These are phyloP conservation scores for Aspergillus clavatus DNA, from an alignment of 2,329 filamentous ascomycete species.

Conservation along the genomic window DNA sequence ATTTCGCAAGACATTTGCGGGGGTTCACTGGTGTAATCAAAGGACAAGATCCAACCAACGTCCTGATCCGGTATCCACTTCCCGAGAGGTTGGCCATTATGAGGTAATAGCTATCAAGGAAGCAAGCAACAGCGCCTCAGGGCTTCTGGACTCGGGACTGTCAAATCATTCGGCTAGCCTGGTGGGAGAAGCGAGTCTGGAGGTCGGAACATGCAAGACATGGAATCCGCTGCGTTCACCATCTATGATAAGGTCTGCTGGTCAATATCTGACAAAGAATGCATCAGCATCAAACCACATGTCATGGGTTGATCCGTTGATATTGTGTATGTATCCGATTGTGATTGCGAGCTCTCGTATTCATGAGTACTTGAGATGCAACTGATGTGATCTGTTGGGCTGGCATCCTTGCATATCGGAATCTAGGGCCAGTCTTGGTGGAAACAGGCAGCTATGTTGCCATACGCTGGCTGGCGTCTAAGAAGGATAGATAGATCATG, in stretches of 20 bases:
- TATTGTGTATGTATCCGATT: background rate
- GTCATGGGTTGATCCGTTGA: background rate
- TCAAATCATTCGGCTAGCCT: background rate
- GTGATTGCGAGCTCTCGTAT: background rate
- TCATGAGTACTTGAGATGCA: background rate
- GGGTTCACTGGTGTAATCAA: background rate
- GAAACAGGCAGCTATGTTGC: background rate
- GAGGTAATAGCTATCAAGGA: background rate
- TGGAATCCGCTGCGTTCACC: too few relatives aligned
- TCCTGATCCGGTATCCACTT: background rate
- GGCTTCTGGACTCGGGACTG: background rate
- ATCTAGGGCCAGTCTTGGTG: too few relatives aligned
- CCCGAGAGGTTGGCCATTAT: background rate
- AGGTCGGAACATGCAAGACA: background rate
- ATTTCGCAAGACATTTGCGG: background rate
- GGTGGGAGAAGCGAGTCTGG: background rate
- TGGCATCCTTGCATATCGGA: background rate
- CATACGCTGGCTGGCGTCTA: too few relatives aligned
- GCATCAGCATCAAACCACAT: background rate
- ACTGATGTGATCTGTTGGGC: background rate
- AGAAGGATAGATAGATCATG: too few relatives aligned
- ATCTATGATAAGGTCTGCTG: background rate
- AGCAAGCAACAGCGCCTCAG: background rate
- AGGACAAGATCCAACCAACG: background rate
- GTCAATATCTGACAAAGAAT: background rate